Evolutionary conservation across 306 rosid genomes (phyloP).

Genomic region (Prinsepia uniflora): DNA sequence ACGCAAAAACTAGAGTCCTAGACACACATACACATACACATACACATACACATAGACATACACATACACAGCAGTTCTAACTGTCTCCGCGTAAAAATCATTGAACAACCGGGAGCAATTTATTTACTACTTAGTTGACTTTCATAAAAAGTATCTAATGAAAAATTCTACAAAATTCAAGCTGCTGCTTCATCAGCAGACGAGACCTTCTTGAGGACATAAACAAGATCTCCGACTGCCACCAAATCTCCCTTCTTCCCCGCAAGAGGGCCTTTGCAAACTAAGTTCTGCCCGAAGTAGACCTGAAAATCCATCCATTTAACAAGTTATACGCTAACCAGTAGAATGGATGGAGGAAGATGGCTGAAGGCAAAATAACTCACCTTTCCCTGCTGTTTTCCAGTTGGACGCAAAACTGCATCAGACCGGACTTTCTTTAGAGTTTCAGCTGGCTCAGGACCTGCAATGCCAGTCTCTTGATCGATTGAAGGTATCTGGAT

Average conservation of each 20-base stretch:
- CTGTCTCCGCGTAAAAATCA: background rate
- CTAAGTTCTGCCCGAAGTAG: constrained; percentile 79
- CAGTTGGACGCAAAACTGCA: constrained; percentile 55
- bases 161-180: constrained; percentile 31
- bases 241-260: constrained; percentile 44
- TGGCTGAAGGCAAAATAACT: constrained; percentile 21
- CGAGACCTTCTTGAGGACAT: constrained; percentile 45
- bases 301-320: constrained; percentile 46
- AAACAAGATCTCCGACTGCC: constrained; percentile 59
- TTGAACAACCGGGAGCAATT: too few species aligned
- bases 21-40: too few species aligned
- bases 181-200: constrained; percentile 64
- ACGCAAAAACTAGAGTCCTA: background rate
- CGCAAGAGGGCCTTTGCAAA: constrained; percentile 45
- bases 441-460: constrained; percentile 56
- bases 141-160: too few species aligned
- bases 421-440: constrained; percentile 58
- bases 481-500: constrained; percentile 66
- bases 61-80: background rate
- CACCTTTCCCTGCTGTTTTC: constrained; percentile 54
- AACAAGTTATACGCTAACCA: background rate
- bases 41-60: too few species aligned
- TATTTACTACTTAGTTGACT: too few species aligned
- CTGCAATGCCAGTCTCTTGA: constrained; percentile 63
- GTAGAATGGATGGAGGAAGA: background rate